A percentile compares a stretch with the other conserved stretches of the same genome.
Evolutionary conservation across 2,329 filamentous ascomycete genomes (phyloP).

Genomic region (Botrytis porri): DNA sequence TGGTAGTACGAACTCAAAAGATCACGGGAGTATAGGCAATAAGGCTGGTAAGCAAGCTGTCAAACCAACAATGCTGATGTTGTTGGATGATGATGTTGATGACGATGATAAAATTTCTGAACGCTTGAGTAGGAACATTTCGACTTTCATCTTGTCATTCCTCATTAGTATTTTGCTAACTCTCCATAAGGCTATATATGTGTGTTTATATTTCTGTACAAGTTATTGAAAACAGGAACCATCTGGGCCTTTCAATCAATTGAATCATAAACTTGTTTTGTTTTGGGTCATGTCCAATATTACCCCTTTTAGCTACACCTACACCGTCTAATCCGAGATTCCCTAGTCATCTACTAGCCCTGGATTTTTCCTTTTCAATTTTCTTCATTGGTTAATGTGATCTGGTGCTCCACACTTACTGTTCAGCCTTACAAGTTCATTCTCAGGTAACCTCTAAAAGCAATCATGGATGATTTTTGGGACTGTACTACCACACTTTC

Average conservation of each 20-base stretch:
- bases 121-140: neutral
- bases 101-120: neutral
- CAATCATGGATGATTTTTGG: neutral
- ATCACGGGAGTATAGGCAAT: neutral
- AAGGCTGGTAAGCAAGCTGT: neutral
- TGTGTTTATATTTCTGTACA: neutral
- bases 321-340: neutral
- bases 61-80: neutral
- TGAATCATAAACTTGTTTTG: neutral
- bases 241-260: neutral
- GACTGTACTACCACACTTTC: neutral
- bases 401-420: neutral
- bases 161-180: neutral
- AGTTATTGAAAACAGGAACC: neutral
- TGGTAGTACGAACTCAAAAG: neutral
- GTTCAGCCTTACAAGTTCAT: conserved; percentile 19
- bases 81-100: neutral
- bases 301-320: conserved; percentile 10
- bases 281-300: conserved; percentile 1
- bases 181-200: neutral
- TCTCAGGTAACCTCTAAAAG: conserved; percentile 10
- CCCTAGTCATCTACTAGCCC: neutral
- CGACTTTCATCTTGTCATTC: neutral
- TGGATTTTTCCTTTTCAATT: neutral
- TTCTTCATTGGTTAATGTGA: neutral